Conservation (phyloP, 2,329 filamentous ascomycete species). For the Aspergillus terreus region DNA sequence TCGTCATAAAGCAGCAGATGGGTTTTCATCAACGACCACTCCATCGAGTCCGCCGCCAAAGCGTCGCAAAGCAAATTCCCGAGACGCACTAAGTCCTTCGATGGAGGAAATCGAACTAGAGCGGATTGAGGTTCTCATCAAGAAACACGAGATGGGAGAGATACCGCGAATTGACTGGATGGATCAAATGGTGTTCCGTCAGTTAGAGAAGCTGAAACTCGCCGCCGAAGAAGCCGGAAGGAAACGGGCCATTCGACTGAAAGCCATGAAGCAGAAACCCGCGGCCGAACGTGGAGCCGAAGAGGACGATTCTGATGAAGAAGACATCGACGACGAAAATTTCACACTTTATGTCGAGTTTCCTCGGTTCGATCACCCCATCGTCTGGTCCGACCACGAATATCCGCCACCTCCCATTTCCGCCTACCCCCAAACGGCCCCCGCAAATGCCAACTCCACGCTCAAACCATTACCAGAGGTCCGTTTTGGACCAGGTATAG, state of each 20-base stretch:
- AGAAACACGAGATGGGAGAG: conserved; percentile 98
- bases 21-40: conserved; percentile 73
- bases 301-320: conserved; percentile 35
- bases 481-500: conserved; percentile 84
- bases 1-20: conserved; percentile 78
- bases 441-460: conserved; percentile 64
- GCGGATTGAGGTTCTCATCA: conserved; percentile 82
- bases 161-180: conserved; percentile 92
- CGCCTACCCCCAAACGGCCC: conserved; percentile 61
- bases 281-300: conserved; percentile 37
- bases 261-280: conserved; percentile 29
- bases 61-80: conserved; percentile 48
- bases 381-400: conserved; percentile 92
- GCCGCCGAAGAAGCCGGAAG: conserved; percentile 62
- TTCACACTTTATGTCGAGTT: conserved; percentile 89
- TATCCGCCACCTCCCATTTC: conserved; percentile 84
- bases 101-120: conserved; percentile 82
- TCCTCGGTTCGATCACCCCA: conserved; percentile 89
- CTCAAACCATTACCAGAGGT: conserved; percentile 82
- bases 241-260: conserved; percentile 47
- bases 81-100: conserved; percentile 46
- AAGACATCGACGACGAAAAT: conserved; percentile 53
- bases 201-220: conserved; percentile 72
- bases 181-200: conserved; percentile 88
- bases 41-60: conserved; percentile 63